Evolutionary conservation across 768 basidiomycete species (phyloP), one percentile per base, ranked within the genome.

Genomic region (Antrodiella citrinella): DNA sequence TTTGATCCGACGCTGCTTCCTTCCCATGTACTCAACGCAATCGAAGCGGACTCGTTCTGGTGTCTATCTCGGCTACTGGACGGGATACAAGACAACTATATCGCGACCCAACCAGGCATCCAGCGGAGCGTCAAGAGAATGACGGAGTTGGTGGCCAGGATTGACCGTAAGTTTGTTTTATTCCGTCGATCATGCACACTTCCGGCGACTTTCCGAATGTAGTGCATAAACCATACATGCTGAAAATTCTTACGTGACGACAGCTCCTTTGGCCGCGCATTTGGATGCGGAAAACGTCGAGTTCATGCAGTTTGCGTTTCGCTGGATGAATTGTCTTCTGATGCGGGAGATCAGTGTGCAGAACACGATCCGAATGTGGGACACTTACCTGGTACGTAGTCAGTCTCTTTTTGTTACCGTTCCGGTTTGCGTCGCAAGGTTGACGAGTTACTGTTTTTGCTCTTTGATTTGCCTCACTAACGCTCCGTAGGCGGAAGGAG

Each of bases 301-400:
- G 71, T 99, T 96, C 63, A 96, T 99, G 85, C 96, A 99, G 64
- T 99, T 99, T 60, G 95, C 96, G 35, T 99, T 99, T 69, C 79
- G 96, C 47, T 99, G 96, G 96, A 97, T 99, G 93, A 98, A 99
- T 62, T 97, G 96, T 64, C 69, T 99, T 46, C 75, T 98, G 52
- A 97, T 99, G 95, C 78, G 96, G 51, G 96, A 98, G 71, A 89
- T 99, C 57, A 95, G 87, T 58, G 92, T 99, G 45, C 81, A 85
- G 59, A 95, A 97, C 65, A 98, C 95, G 15, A 90, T 97, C 45
- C 79, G 96, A 49, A 98, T 98, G 95, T 99, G 96, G 96, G 96
- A 99, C 65, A 98, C 96, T 11, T 99, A 99, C 67, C 69, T 99
- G 61, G 96, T 98, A 53, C 50, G 90, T 68, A n/a, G 40, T 7